Base-by-base conservation (phyloP, 23 red algal species). In the Gracilaria caudata region DNA sequence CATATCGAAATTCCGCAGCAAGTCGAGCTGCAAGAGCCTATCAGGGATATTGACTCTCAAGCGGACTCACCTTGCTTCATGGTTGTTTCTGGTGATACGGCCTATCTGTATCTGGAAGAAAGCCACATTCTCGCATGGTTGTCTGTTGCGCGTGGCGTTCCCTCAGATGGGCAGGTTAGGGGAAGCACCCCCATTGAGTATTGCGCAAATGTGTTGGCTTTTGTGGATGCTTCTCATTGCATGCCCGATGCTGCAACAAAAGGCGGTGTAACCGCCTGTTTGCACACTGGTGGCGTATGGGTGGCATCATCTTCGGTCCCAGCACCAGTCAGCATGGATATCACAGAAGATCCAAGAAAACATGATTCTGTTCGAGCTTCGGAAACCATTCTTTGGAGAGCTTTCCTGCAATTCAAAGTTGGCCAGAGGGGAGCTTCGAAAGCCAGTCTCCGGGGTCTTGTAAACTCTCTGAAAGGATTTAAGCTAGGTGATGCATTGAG, bases 241-340 rank as follows among this genome's bases (percentile, higher is more conserved):
- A 34, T 81, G 34, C 77, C 77, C 19, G 73, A 79, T 41, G 53
- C 73, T 28, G 30, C 86, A 35, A 23, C 73, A 68, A 78, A 53
- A 58, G 73, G 74, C 23, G 86, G 86, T 55, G 55, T 90, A 9
- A 73, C 76, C 2, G 73, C 86, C 14, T 90, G 68, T 56, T 51
- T 90, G 19, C 76, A 64, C n/a, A 19, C 55, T 10, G 73, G 30
- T 68, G 73, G 86, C 21, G 77, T 90, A 24, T 70, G 57, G 63
- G 29, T 90, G 2, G 61, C 71, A 32, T 90, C 74, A 29, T 79
- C 77, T 7, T 46, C 61, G 35, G 76, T 90, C 47, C 86, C 86
- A 25, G 86, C 86, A 4, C 86, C 86, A 7, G 30, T 90, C 65
- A 81, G 86, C 45, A 41, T 80, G 57, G 86, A 90, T 49, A 47